These are phyloP conservation scores for Arthonia radiata DNA, from an alignment of 495 filamentous ascomycete species.

Conservation along the genomic window DNA sequence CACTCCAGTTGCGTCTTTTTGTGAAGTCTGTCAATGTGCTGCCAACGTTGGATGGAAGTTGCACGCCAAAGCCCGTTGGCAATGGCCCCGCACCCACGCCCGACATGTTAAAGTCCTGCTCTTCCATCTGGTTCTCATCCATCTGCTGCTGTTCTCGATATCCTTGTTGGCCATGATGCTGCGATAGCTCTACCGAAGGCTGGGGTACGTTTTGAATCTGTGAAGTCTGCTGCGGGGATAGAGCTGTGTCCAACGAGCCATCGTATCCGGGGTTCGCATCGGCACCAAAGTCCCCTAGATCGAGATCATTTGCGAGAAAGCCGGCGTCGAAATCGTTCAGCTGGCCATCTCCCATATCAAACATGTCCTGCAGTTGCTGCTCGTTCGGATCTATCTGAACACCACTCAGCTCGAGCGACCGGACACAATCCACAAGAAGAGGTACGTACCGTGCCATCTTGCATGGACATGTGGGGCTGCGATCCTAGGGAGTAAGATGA, in stretches of 20 bases:
- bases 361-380: conserved; percentile 17
- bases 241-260: conserved; percentile 7
- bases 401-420: too few relatives aligned
- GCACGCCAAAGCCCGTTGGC: conserved; percentile 27
- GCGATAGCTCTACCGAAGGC: too few relatives aligned
- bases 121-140: too few relatives aligned
- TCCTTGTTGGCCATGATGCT: too few relatives aligned
- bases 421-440: too few relatives aligned
- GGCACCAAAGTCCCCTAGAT: conserved; percentile 5
- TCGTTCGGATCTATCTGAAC: too few relatives aligned
- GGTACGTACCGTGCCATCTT: too few relatives aligned
- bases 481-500: too few relatives aligned
- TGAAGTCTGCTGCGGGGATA: conserved; percentile 10
- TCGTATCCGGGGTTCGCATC: conserved; percentile 8
- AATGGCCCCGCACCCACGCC: conserved; percentile 30
- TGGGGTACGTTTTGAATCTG: too few relatives aligned
- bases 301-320: conserved; percentile 12
- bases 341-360: conserved; percentile 11
- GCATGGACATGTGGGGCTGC: too few relatives aligned
- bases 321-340: conserved; percentile 12
- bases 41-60: conserved; percentile 20
- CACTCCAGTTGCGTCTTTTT: conserved; percentile 70
- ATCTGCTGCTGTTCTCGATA: too few relatives aligned
- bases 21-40: conserved; percentile 61
- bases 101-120: too few relatives aligned